Base-by-base conservation (phyloP, 345 rosid genomes). In the Lepidium sativum region DNA sequence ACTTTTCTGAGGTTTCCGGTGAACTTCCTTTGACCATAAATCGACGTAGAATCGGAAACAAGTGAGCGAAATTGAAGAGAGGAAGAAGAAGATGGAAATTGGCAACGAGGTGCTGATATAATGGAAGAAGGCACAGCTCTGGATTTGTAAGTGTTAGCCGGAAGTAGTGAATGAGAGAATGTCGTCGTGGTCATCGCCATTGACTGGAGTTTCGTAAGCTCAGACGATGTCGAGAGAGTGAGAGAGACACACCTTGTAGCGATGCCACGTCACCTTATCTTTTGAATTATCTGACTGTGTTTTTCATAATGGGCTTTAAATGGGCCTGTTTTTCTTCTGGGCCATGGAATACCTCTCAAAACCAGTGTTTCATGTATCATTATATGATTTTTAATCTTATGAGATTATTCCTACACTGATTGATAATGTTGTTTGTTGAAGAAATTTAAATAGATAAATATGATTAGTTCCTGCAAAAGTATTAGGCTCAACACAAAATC, bases 261-360 rank as follows among this genome's bases (percentile, higher is more conserved):
- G 42, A 25, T 31, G 74, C 78, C 71, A 69, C 49, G 78, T 75
- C 75, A 69, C 57, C 67, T 75, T 65, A 65, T 70, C 75, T 25
- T 63, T 41, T 41, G 35, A 25, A 34, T 50, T 53, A 15, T 66
- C 21, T 25, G 14, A 4, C 23, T 5, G 0, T 5, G 11, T 9
- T 27, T 44, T 52, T 6, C 29, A n/a, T 53, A 33, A 8, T 39
- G 3, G 6, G 9, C 4, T 39, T 10, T 3, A 38, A 18, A 20
- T 37, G 45, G 50, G 70, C 52, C 41, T 62, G 9, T 2, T 17
- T 42, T 37, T 32, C 4, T 15, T 10, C 53, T 68, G 74, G 55
- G 55, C 51, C 4, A 3, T n/a, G n/a, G 21, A 12, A 7, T 0
- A 27, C 29, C 7, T 17, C 14, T 2, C 21, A 8, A 5, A 12